These are phyloP conservation scores for Colletotrichum eremochloae DNA, from an alignment of 2,329 filamentous ascomycete genomes.

Conservation along the genomic window DNA sequence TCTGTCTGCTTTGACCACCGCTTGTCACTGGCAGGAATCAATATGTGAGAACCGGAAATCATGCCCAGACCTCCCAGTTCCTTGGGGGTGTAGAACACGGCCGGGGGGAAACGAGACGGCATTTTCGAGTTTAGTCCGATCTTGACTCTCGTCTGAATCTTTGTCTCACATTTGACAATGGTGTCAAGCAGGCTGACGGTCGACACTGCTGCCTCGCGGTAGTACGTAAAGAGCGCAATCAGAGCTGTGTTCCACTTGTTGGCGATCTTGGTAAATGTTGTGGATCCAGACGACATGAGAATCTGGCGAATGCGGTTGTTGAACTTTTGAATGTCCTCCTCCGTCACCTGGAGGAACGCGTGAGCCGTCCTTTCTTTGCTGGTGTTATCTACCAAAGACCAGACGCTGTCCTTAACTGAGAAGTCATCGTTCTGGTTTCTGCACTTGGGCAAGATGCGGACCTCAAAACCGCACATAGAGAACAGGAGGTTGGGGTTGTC, in stretches of 20 bases:
- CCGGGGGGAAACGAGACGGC: slow-evolving; percentile 97
- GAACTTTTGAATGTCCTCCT: slow-evolving; percentile 98
- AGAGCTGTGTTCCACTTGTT: slow-evolving; percentile 99
- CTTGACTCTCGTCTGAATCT: slow-evolving; percentile 99
- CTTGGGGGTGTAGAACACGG: slow-evolving; percentile 98
- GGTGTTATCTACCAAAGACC: slow-evolving; percentile 96
- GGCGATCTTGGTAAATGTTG: slow-evolving; percentile 99
- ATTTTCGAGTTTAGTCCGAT: slow-evolving; percentile 99
- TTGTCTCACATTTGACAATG: slow-evolving; percentile 99
- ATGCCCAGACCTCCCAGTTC: slow-evolving; percentile 97
- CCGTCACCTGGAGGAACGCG: slow-evolving; percentile 96
- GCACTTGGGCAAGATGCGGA: slow-evolving; percentile 94
- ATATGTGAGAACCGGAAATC: slow-evolving; percentile 98
- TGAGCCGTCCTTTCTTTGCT: slow-evolving; percentile 97
- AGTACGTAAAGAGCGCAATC: slow-evolving; percentile 98
- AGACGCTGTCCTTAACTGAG: slow-evolving; percentile 96
- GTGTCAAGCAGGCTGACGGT: slow-evolving; percentile 95
- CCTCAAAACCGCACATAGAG: slow-evolving; percentile 98
- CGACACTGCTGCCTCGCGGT: slow-evolving; percentile 95
- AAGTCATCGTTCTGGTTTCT: slow-evolving; percentile 97
- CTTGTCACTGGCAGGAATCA: slow-evolving; percentile 97
- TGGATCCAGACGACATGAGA: slow-evolving; percentile 99
- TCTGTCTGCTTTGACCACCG: slow-evolving; percentile 99
- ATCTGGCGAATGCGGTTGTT: slow-evolving; percentile 99
- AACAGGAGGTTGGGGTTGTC: slow-evolving; percentile 98